Evolutionary conservation across 805 yeast genomes (phyloP).

Genomic region (Maudiozyma turicensis): DNA sequence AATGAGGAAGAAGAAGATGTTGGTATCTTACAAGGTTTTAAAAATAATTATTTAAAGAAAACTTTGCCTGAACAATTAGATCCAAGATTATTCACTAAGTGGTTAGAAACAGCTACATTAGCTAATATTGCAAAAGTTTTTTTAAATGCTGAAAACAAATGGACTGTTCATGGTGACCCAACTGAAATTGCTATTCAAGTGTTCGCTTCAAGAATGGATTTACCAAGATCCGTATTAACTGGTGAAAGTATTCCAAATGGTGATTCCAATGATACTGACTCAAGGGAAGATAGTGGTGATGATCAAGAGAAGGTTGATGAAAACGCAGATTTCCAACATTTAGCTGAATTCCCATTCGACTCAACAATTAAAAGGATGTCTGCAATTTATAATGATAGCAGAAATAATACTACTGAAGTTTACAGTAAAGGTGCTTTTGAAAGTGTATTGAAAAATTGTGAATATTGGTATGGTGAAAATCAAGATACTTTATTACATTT

Average conservation of each 20-base stretch:
- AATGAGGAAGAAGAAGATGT: constrained; percentile 25
- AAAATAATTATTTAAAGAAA: constrained; percentile 9
- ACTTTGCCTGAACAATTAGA: constrained; percentile 12
- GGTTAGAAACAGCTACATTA: constrained; percentile 59
- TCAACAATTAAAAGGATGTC: constrained; percentile 88
- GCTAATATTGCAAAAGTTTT: constrained; percentile 71
- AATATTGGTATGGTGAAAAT: constrained; percentile 44
- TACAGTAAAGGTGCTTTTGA: constrained; percentile 89
- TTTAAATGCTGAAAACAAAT: constrained; percentile 36
- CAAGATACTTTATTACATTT: constrained; percentile 44
- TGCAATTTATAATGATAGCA: constrained; percentile 49
- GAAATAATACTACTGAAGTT: constrained; percentile 43
- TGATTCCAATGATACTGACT: constrained; percentile 8
- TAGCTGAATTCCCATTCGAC: constrained; percentile 75
- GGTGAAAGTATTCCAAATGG: constrained; percentile 22
- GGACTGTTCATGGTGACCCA: constrained; percentile 85
- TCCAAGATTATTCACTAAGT: constrained; percentile 31
- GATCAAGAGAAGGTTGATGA: constrained; percentile 21
- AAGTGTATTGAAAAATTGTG: constrained; percentile 53
- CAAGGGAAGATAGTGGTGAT: constrained; percentile 8
- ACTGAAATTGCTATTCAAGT: constrained; percentile 86
- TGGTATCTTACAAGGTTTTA: constrained; percentile 22
- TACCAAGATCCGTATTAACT: constrained; percentile 36
- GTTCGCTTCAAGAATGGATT: constrained; percentile 50
- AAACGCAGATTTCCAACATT: constrained; percentile 45